A percentile compares a stretch with the other conserved stretches of the same genome.
Evolutionary conservation across 1,284 basidiomycete species (phyloP).

Genomic region (Cryptococcus sp.): DNA sequence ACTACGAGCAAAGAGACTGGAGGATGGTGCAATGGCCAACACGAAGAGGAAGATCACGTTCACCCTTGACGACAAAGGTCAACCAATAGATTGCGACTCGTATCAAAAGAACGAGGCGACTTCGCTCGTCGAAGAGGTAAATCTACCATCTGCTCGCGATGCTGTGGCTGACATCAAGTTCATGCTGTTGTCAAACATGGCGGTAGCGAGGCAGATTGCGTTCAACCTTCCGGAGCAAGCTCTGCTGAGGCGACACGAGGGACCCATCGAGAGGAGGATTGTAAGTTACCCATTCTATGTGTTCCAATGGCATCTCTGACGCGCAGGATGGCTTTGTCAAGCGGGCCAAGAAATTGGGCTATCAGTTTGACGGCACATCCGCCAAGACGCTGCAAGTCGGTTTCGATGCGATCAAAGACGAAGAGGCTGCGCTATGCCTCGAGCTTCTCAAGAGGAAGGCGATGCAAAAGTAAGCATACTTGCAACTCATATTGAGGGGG

Average conservation of each 20-base stretch:
- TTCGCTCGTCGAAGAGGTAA: conserved; percentile 80
- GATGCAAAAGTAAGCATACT: conserved; percentile 53
- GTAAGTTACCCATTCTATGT: conserved; percentile 52
- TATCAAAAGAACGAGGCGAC: conserved; percentile 67
- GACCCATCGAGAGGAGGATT: conserved; percentile 81
- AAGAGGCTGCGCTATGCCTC: conserved; percentile 65
- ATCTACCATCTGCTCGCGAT: conserved; percentile 7
- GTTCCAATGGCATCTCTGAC: conserved; percentile 5
- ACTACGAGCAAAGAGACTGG: conserved; percentile 67
- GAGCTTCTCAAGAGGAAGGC: conserved; percentile 80
- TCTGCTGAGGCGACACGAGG: conserved; percentile 87
- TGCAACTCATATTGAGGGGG: background rate
- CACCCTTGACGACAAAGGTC: conserved; percentile 71
- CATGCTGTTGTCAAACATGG: conserved; percentile 86
- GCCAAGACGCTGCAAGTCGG: conserved; percentile 79
- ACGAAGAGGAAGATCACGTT: conserved; percentile 72
- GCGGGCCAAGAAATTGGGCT: conserved; percentile 75
- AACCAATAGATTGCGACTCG: conserved; percentile 71
- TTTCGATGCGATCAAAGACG: conserved; percentile 66
- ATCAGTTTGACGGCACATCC: conserved; percentile 72
- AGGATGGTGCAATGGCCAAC: conserved; percentile 72
- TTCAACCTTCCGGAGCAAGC: conserved; percentile 92
- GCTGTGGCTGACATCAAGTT: conserved; percentile 54
- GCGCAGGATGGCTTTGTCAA: conserved; percentile 66
- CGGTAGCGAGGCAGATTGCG: conserved; percentile 88